Base-by-base conservation (phyloP, 225 moss, liverwort and hornwort species). In the Asterella californica region DNA sequence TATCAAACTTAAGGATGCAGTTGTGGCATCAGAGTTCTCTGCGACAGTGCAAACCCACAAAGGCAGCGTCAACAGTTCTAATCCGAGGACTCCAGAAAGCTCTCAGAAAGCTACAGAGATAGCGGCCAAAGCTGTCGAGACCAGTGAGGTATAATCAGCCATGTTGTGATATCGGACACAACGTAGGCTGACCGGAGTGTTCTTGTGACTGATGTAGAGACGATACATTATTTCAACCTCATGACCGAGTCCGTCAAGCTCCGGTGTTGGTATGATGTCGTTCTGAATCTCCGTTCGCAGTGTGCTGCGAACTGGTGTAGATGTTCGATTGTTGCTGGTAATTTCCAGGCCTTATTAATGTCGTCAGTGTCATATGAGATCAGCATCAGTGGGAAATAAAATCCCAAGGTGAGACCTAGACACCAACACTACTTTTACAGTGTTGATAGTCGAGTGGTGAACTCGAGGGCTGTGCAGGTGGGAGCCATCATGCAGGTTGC, bases 41-140 rank as follows among this genome's bases (percentile, higher is more conserved):
- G 74, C 89, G 15, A 83, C 84, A 27, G 90, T 95, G 37, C 84
- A 93, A 79, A 87, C 86, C 54, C 93, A 91, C 67, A 95, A 95
- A 84, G 88, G 90, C 45, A 81, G 46, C 53, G 59, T 80, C 29
- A 85, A 61, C 53, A 71, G 83, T 54, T 75, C 75, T 33, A 90
- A 93, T 47, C 90, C 90, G 10, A 87, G 83, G 68, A 92, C 92
- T 33, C 90, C 92, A 12, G 92, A 91, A 75, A 92, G 90, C 67
- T 92, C 92, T 37, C 90, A 90, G 9, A 91, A 89, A 83, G 84
- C 85, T 47, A 82, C 84, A 6, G 90, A 90, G 77, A 90, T 86
- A 83, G 81, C 86, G 21, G 64, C 76, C 38, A 82, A 83, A 76
- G 81, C 49, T 0, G 65, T 70, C 27, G 83, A 79, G 75, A 38